Evolutionary conservation across 2,329 filamentous ascomycete species (phyloP), one percentile per base, ranked within the genome.

Genomic region (Aspergillus quadrilineatus): DNA sequence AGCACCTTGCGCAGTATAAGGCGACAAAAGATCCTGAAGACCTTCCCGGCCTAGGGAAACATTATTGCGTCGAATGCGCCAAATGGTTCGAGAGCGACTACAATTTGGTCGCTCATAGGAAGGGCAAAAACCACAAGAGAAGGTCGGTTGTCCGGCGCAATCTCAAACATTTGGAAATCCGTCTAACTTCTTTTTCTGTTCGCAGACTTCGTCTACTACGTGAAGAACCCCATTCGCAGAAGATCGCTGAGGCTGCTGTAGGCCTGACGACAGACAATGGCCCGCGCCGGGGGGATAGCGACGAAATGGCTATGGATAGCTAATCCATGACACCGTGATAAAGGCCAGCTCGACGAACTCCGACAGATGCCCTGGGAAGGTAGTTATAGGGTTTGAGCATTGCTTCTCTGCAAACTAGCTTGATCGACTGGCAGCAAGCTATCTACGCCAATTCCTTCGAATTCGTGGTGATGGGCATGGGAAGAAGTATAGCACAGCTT

Each of bases 41-140:
- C 68, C 82, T 97, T 36, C 94, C 94, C 3, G 93, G 87, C 0
- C 80, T 97, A 48, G 94, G 94, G 28, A 82, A 85, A 65, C 87
- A 87, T 72, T 97, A 97, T 75, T 99, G 94, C 74, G 81, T 89
- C 14, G 89, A 96, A 75, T 99, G 94, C 74, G 89, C 94, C 61
- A 97, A 96, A 78, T 97, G 90, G 88, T 97, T 95, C 73, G 93
- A 97, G 73, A 89, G 86, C 49, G 89, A 94, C 63, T 75, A 83
- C 66, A 95, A 90, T 65, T 79, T 96, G 56, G 80, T 82, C 36
- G 81, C 84, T 29, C 94, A 99, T 76, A 81, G 81, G 56, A 90
- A 89, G 73, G 91, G 90, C 66, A 99, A 97, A 78, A 90, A 90
- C 62, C 94, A 99, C 77, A 97, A 92, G 83, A 85, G 92, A 79